Percentiles rank a stretch among this genome's conserved stretches.
These are phyloP conservation scores for Globisporangium heterothallicum DNA, from an alignment of 352 stramenopile genomes.

Conservation along the genomic window DNA sequence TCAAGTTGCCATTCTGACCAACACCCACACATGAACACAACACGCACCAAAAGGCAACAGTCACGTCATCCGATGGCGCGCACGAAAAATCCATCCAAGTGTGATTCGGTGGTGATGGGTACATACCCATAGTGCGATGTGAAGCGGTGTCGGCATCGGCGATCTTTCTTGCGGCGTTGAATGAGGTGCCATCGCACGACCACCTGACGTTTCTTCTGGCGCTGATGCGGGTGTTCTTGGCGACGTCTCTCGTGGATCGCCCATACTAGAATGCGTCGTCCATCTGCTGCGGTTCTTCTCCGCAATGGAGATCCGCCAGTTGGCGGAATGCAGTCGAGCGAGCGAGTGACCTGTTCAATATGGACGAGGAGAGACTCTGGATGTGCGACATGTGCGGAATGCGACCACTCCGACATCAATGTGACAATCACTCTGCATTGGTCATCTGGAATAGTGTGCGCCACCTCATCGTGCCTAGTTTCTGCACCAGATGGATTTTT, in stretches of 20 bases:
- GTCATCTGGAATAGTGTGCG: background rate
- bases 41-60: no score
- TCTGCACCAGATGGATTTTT: conserved; percentile 23
- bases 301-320: conserved; percentile 9
- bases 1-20: conserved; percentile 46
- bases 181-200: background rate
- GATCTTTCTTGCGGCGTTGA: background rate
- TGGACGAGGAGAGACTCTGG: background rate
- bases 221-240: background rate
- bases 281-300: background rate
- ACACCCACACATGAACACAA: background rate
- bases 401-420: background rate
- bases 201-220: background rate
- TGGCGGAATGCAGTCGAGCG: no score
- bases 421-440: background rate
- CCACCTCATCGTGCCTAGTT: background rate
- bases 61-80: background rate
- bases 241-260: background rate
- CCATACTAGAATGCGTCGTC: conserved; percentile 6
- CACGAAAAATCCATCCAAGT: background rate
- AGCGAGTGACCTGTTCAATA: background rate
- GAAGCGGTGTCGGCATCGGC: conserved; percentile 27
- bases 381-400: background rate
- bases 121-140: conserved; percentile 59
- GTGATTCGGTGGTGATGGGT: no score